Percentiles rank a stretch among this genome's conserved stretches.
Evolutionary conservation across 768 basidiomycete species (phyloP).

Genomic region (Flagelloscypha sp.): DNA sequence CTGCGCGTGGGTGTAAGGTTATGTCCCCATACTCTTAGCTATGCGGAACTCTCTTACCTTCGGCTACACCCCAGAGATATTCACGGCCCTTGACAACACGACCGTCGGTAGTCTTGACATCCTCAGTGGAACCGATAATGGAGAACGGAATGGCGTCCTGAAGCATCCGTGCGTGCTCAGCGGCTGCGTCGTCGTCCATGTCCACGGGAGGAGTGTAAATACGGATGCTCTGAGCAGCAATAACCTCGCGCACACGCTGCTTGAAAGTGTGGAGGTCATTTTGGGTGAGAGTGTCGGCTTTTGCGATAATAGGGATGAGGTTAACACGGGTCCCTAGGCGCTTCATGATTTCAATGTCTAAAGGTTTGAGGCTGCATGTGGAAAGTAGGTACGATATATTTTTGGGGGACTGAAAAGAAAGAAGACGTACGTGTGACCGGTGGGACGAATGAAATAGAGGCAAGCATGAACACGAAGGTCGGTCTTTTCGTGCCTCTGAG

Average conservation of each 20-base stretch:
- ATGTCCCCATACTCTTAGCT: background rate
- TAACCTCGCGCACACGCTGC: slow-evolving; percentile 86
- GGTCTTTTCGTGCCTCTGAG: slow-evolving; percentile 88
- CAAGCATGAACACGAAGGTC: slow-evolving; percentile 96
- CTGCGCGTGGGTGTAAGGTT: slow-evolving; percentile 28
- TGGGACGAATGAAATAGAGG: slow-evolving; percentile 92
- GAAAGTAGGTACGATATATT: background rate
- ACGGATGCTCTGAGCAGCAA: slow-evolving; percentile 86
- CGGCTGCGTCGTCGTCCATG: slow-evolving; percentile 73
- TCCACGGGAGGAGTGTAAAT: slow-evolving; percentile 94
- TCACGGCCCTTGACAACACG: slow-evolving; percentile 93
- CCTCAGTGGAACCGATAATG: slow-evolving; percentile 95
- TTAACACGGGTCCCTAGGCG: slow-evolving; percentile 96
- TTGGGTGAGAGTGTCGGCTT: slow-evolving; percentile 96
- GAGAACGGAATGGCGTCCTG: slow-evolving; percentile 95
- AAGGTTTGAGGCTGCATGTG: slow-evolving; percentile 71
- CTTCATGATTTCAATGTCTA: slow-evolving; percentile 99
- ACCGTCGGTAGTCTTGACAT: slow-evolving; percentile 87
- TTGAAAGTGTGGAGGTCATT: slow-evolving; percentile 89
- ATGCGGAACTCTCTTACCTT: slow-evolving; percentile 51
- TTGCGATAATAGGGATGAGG: slow-evolving; percentile 94
- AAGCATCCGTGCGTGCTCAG: slow-evolving; percentile 82
- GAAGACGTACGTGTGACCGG: slow-evolving; percentile 83
- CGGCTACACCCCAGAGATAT: slow-evolving; percentile 99
- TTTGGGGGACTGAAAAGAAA: slow-evolving; percentile 5